Evolutionary conservation across 1,284 basidiomycete genomes (phyloP), one percentile per base, ranked within the genome.

Genomic region (Ganoderma multipileum): DNA sequence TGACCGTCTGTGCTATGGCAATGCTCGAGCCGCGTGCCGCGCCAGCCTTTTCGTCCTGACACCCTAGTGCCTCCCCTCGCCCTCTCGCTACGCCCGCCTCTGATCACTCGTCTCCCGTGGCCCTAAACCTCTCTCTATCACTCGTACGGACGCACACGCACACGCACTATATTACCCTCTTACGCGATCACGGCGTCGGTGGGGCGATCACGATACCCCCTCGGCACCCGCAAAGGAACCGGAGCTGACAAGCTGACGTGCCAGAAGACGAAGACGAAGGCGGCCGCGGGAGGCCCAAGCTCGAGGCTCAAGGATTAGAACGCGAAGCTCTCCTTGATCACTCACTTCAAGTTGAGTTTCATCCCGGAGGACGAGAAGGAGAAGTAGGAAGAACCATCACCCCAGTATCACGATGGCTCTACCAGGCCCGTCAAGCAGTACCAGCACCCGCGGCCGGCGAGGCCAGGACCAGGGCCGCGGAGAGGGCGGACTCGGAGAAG

Each of bases 281-380:
- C 42, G 18, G 42, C 42, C 42, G 33, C 55, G 11, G 26, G 52
- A 36, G 33, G 33, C 55, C n/a, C n/a, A n/a, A n/a, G n/a, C n/a
- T n/a, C n/a, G n/a, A n/a, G n/a, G n/a, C n/a, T n/a, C n/a, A n/a
- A n/a, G n/a, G n/a, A n/a, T 57, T 30, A 57, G 54, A 57, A 57
- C 54, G 54, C 54, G 52, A 54, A 54, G 52, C 52, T n/a, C n/a
- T n/a, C n/a, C n/a, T n/a, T n/a, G n/a, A n/a, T n/a, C 52, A 26
- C 52, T 11, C 52, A 47, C 47, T 50, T 50, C 47, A 23, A 50
- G 47, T 23, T 55, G 52, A 33, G 30, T 28, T 33, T 26, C 52
- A 39, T 39, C 12, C 38, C 38, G 38, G 38, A 39, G 38, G 38
- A 39, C 28, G 52, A 30, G 52, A 30, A 55, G 30, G 50, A 20